Percentiles rank a stretch among this genome's conserved stretches.
Evolutionary conservation across 169 alveolate species (phyloP).

Genomic region (Eimeria sp.): DNA sequence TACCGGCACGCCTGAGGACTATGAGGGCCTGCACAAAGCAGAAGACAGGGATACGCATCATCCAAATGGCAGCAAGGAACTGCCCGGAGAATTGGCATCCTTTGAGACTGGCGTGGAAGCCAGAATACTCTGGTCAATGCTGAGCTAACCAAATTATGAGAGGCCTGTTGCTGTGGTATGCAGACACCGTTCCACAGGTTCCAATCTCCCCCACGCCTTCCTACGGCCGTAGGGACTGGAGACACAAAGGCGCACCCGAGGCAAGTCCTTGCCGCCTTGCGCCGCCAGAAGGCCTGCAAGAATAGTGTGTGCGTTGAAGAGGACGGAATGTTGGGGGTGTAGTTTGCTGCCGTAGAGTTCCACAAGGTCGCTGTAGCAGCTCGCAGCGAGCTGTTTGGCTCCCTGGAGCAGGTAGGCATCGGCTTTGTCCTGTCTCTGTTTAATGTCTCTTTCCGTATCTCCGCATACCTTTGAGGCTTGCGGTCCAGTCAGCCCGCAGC

Average conservation of each 20-base stretch:
- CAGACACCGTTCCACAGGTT: not conserved
- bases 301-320: conserved; percentile 90
- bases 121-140: not conserved
- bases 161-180: not conserved
- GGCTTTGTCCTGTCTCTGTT: conserved; percentile 84
- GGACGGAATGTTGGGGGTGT: conserved; percentile 92
- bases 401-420: conserved; percentile 87
- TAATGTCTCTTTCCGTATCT: conserved; percentile 86
- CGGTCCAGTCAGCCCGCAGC: conserved; percentile 88
- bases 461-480: conserved; percentile 82
- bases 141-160: not conserved
- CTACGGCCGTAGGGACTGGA: not conserved
- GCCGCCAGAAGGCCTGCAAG: conserved; percentile 91
- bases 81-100: not conserved
- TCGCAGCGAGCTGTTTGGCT: conserved; percentile 87
- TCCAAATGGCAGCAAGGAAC: not conserved
- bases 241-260: conserved; percentile 24
- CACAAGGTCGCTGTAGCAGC: conserved; percentile 86
- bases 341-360: conserved; percentile 88
- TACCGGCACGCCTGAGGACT: conserved; percentile 88
- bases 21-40: conserved; percentile 81
- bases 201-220: not conserved
- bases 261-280: conserved; percentile 88
- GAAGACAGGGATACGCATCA: not conserved
- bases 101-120: not conserved